Conservation (phyloP, 1,139 yeast species). For the Pichia sp. region DNA sequence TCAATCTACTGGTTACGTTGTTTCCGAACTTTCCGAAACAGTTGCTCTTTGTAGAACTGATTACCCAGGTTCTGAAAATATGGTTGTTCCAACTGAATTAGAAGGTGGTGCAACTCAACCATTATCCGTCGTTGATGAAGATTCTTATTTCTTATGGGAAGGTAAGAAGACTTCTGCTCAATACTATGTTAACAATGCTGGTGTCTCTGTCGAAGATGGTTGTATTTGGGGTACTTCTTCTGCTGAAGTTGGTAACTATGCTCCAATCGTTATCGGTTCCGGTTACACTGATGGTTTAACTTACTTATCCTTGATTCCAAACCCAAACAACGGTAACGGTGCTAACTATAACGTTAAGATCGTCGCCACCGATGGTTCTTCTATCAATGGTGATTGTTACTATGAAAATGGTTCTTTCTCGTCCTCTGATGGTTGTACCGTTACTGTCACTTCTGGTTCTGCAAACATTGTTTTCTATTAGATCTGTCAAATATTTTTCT, state of each 20-base stretch:
- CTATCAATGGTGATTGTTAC: constrained; percentile 72
- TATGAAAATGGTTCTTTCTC: constrained; percentile 77
- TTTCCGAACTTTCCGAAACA: constrained; percentile 55
- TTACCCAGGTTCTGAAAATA: constrained; percentile 98
- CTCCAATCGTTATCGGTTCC: constrained; percentile 94
- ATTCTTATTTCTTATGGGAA: constrained; percentile 74
- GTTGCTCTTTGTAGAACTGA: constrained; percentile 97
- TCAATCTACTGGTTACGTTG: constrained; percentile 62
- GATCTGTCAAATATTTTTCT: not conserved
- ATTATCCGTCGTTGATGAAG: constrained; percentile 77
- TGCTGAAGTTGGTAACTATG: constrained; percentile 94
- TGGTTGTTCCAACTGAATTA: constrained; percentile 90
- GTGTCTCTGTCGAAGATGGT: constrained; percentile 84
- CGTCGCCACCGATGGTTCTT: constrained; percentile 62
- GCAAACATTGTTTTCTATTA: constrained; percentile 69
- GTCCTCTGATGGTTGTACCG: constrained; percentile 91
- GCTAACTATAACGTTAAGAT: constrained; percentile 88
- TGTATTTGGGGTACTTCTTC: constrained; percentile 89
- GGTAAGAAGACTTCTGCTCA: constrained; percentile 89
- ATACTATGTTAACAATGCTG: constrained; percentile 96
- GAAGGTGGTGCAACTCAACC: constrained; percentile 63
- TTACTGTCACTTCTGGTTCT: constrained; percentile 76
- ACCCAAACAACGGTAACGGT: constrained; percentile 78
- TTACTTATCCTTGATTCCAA: constrained; percentile 91
- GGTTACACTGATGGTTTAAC: constrained; percentile 78